Evolutionary conservation across 1,284 basidiomycete genomes (phyloP), one percentile per base, ranked within the genome.

Genomic region (Austroboletus novae-zelandiae): DNA sequence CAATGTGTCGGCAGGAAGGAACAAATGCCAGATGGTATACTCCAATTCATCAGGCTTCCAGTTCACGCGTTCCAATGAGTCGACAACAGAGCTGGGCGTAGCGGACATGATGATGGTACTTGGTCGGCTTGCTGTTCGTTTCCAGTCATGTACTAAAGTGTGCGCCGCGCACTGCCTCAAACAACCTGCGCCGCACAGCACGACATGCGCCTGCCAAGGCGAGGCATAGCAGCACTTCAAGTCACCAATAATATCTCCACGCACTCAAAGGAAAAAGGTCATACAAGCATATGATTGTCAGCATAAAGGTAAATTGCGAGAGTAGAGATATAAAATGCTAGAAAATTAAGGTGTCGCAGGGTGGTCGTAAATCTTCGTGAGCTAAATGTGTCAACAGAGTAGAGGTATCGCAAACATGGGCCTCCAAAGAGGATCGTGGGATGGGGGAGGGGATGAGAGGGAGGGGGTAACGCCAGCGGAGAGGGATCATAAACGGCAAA

Each of bases 381-480:
- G 18, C 13, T n/a, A 32, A 36, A 25, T 17, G 43, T 34, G 31
- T 23, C 20, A 29, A 14, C 5, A 25, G 14, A 23, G 35, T 14
- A 17, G 3, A 44, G 52, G 48, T 52, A 47, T 59, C 58, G 56
- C 58, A 58, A 52, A 41, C 35, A 54, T 18, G 31, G 42, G 30
- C 13, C 40, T 9, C 36, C 32, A 3, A 34, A 17, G 11, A 34
- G 32, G 11, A 29, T 29, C 8, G 17, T 2, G 23, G 36, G 13
- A 23, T 32, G 15, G 1, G n/a, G 4, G 27, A 23, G 20, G 20
- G 20, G 5, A 23, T 23, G 20, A 23, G 5, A 5, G 6, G 18
- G 5, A 5, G 6, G 18, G 25, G 59, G 53, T 59, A 50, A 34
- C 58, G 56, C 58, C 25, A 45, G 40, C 36, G 17, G 41, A 40